Percentiles rank a stretch among this genome's conserved stretches.
phyloP scores from a whole-genome alignment of 495 filamentous ascomycete genomes.

The Hypoxylon lenormandii region DNA sequence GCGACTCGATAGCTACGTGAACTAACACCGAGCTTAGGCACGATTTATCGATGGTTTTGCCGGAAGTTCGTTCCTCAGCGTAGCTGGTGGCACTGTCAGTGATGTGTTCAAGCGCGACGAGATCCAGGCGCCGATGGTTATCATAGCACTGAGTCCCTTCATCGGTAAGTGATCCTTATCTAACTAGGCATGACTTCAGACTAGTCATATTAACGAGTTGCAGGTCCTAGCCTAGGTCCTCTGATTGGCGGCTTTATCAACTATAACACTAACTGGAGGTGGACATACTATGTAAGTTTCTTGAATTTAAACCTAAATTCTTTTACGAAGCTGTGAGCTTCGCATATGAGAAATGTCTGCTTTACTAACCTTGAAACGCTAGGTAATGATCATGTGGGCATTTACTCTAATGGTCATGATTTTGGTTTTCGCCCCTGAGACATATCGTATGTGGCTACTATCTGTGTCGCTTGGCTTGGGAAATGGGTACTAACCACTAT shows the following conservation, averaged over 20 bases:
- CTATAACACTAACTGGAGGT: slow-evolving; percentile 81
- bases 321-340: too few species aligned
- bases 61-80: slow-evolving; percentile 87
- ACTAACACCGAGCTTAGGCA: slow-evolving; percentile 47
- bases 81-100: slow-evolving; percentile 90
- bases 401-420: slow-evolving; percentile 71
- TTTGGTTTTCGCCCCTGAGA: slow-evolving; percentile 84
- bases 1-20: background rate
- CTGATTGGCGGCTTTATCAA: slow-evolving; percentile 74
- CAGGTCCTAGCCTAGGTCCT: slow-evolving; percentile 62
- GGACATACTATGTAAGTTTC: slow-evolving; percentile 81
- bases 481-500: background rate
- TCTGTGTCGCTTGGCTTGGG: background rate
- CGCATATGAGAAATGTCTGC: background rate
- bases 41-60: slow-evolving; percentile 88
- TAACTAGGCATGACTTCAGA: slow-evolving; percentile 53
- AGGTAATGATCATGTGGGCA: slow-evolving; percentile 81
- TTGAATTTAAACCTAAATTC: background rate
- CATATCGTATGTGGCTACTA: slow-evolving; percentile 71
- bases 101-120: slow-evolving; percentile 84
- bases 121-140: slow-evolving; percentile 70
- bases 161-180: slow-evolving; percentile 67
- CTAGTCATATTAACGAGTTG: slow-evolving; percentile 12
- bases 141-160: slow-evolving; percentile 85
- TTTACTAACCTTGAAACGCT: slow-evolving; percentile 14